Base-by-base conservation (phyloP, 352 stramenopile species). In the Globisporangium sylvaticum region DNA sequence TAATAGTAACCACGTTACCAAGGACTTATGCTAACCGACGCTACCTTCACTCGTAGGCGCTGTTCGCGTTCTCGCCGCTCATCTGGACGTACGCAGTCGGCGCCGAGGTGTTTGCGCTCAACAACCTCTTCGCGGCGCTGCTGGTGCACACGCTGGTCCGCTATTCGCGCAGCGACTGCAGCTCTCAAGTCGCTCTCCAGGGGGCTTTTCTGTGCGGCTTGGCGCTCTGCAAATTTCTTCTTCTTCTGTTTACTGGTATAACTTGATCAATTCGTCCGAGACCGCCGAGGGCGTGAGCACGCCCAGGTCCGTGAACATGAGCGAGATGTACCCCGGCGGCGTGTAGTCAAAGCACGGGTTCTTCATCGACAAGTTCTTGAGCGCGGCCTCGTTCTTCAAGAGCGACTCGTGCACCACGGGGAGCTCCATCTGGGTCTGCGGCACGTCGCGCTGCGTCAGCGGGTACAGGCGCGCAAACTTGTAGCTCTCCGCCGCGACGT, bases 391-490 rank as follows among this genome's bases (percentile, higher is more conserved):
- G 34, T 67, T 69, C 39, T 60, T 65, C 53, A 74, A 67, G 18
- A 71, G 67, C 1, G 64, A 20, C 15, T 50, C 20, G 32, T 24
- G 20, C 20, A 65, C 66, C 6, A 75, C 74, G 20, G 84, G 76
- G 18, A 76, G 72, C 68, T 73, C 72, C 72, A 86, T 89, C 29
- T 88, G 76, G 65, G 82, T 90, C 65, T 94, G 82, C 25, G 92
- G 89, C 32, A 99, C 80, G 79, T 99, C 97, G 52, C 87, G 78
- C 80, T 99, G 97, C 62, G 94, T 98, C 57, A 99, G 75, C n/a
- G 97, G 97, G 77, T 98, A 99, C 64, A 99, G 75, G 32, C 97
- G 92, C 27, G 96, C 96, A 80, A 99, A 99, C 72, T 99, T 99
- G 81, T 98, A 99, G 70, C 90, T 98, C 79, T 99, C 97, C 4